These are phyloP conservation scores for Cystobasidium ongulense DNA, from an alignment of 768 basidiomycete genomes.

Conservation along the genomic window DNA sequence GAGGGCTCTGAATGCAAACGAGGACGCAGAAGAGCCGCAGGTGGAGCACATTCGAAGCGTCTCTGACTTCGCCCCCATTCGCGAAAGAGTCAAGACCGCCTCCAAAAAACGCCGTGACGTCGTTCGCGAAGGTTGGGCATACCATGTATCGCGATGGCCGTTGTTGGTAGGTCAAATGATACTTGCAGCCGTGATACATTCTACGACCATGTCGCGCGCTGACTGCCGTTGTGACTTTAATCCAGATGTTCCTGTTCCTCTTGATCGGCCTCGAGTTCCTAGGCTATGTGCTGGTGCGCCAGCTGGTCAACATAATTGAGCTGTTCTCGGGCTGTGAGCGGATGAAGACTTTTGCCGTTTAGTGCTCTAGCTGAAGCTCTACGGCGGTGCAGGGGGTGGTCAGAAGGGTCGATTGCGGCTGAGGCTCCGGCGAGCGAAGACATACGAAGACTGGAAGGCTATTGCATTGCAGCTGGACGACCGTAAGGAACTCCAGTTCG, in stretches of 20 bases:
- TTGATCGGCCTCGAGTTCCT: slow-evolving; percentile 74
- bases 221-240: neutral
- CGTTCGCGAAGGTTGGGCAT: slow-evolving; percentile 42
- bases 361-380: neutral
- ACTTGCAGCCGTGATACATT: slow-evolving; percentile 33
- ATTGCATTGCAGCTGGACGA: slow-evolving; percentile 69
- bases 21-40: neutral
- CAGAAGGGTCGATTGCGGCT: slow-evolving; percentile 68
- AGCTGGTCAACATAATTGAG: slow-evolving; percentile 89
- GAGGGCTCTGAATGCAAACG: neutral
- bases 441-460: slow-evolving; percentile 83
- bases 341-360: neutral
- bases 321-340: slow-evolving; percentile 75
- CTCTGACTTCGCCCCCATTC: slow-evolving; percentile 83
- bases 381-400: slow-evolving; percentile 61
- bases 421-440: slow-evolving; percentile 62
- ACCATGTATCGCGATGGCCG: slow-evolving; percentile 39
- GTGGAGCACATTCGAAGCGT: slow-evolving; percentile 56
- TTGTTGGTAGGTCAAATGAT: slow-evolving; percentile 27
- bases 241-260: slow-evolving; percentile 69
- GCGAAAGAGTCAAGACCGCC: slow-evolving; percentile 44
- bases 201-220: neutral
- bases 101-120: slow-evolving; percentile 33
- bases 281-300: slow-evolving; percentile 71
- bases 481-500: slow-evolving; percentile 45